phyloP scores from a whole-genome alignment of 2,329 filamentous ascomycete species.

The Claviceps monticola region DNA sequence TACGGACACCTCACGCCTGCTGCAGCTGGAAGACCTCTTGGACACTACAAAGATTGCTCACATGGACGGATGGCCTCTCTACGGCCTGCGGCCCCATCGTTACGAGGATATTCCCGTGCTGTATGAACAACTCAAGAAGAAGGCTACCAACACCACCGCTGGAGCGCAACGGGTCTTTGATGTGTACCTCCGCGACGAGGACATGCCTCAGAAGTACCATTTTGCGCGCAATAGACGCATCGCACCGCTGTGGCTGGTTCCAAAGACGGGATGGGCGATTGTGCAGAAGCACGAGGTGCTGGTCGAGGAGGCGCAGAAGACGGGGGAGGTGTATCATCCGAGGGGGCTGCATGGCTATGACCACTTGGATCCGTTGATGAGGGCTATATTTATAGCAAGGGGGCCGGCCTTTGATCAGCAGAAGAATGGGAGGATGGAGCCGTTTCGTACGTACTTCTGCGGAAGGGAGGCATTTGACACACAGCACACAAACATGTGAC shows the following conservation, averaged over 20 bases:
- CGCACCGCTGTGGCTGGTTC: constrained; percentile 87
- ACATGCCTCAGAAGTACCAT: constrained; percentile 90
- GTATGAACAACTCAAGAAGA: constrained; percentile 45
- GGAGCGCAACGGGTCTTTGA: constrained; percentile 54
- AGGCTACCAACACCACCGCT: constrained; percentile 31
- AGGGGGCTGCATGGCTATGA: constrained; percentile 89
- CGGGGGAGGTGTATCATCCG: constrained; percentile 59
- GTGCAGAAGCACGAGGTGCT: constrained; percentile 70
- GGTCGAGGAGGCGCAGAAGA: constrained; percentile 47
- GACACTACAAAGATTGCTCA: constrained; percentile 67
- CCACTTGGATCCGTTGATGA: constrained; percentile 86
- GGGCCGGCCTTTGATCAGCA: constrained; percentile 85
- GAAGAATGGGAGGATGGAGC: constrained; percentile 63
- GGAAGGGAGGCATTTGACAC: no score
- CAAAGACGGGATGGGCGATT: constrained; percentile 85
- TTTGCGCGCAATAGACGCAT: constrained; percentile 82
- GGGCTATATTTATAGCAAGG: constrained; percentile 84
- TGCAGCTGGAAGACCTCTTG: constrained; percentile 83
- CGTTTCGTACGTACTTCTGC: constrained; percentile 56
- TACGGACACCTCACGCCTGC: constrained; percentile 62
- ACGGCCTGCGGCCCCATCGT: constrained; percentile 71
- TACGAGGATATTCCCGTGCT: constrained; percentile 50
- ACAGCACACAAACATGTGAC: no score
- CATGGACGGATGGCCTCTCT: constrained; percentile 87
- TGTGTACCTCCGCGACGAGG: constrained; percentile 70